Percentiles rank a stretch among this genome's conserved stretches.
Conservation (phyloP, 1,284 basidiomycete species). For the Ustilago sp. region DNA sequence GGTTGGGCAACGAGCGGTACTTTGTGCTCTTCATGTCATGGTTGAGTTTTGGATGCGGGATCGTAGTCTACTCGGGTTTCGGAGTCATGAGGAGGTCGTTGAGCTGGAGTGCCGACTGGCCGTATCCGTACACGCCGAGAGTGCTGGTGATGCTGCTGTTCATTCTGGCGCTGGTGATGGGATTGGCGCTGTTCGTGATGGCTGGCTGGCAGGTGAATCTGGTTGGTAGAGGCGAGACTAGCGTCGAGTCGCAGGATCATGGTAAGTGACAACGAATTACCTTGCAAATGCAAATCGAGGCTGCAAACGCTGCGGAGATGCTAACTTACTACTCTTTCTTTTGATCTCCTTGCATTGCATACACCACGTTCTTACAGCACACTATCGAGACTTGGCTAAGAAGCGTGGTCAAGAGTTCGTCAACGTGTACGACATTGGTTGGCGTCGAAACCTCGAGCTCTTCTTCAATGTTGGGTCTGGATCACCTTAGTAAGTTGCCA, state of each 20-base stretch:
- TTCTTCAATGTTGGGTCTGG: constrained; percentile 87
- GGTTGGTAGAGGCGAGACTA: constrained; percentile 83
- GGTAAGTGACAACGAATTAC: constrained; percentile 59
- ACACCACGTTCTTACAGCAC: constrained; percentile 63
- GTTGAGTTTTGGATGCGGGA: constrained; percentile 57
- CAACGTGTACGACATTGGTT: constrained; percentile 90
- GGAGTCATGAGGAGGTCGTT: constrained; percentile 24
- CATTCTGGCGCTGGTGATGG: constrained; percentile 79
- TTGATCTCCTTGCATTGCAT: not conserved
- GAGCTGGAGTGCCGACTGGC: constrained; percentile 73
- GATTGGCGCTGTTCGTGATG: constrained; percentile 84
- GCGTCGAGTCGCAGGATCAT: constrained; percentile 90
- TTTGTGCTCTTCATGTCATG: constrained; percentile 91
- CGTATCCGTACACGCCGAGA: constrained; percentile 75
- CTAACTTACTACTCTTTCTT: not conserved
- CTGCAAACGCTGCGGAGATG: not conserved
- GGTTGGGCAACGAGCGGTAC: constrained; percentile 92
- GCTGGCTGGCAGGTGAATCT: constrained; percentile 83
- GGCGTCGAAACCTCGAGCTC: constrained; percentile 78
- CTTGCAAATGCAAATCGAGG: not conserved
- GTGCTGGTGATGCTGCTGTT: constrained; percentile 75
- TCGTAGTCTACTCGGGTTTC: constrained; percentile 51
- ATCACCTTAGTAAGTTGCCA: constrained; percentile 27
- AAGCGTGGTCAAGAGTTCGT: constrained; percentile 77
- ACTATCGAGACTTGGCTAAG: constrained; percentile 80